Percentiles rank a stretch among this genome's conserved stretches.
These are phyloP conservation scores for Saturnispora silvae DNA, from an alignment of 805 yeast genomes.

Conservation along the genomic window DNA sequence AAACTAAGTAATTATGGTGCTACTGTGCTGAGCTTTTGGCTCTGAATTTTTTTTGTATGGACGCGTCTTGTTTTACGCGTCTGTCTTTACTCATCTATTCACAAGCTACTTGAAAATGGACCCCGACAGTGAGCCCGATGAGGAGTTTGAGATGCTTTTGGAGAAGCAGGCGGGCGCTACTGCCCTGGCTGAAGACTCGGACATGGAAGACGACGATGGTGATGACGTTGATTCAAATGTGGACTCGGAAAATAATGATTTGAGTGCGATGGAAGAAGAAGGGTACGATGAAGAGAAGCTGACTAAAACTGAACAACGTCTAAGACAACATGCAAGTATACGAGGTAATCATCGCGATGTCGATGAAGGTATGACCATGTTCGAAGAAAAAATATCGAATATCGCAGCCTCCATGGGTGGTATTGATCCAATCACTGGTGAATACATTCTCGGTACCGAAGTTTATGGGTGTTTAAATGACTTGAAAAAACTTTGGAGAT, in stretches of 20 bases:
- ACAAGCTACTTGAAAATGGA: too few species aligned
- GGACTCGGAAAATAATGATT: slow-evolving; percentile 1
- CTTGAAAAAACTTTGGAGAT: slow-evolving; percentile 50
- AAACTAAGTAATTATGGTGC: too few species aligned
- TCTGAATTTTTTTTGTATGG: too few species aligned
- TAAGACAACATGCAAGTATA: slow-evolving; percentile 1
- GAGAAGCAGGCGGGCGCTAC: slow-evolving; percentile 6
- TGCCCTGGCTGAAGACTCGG: slow-evolving; percentile 4
- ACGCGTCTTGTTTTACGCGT: too few species aligned
- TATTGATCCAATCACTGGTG: slow-evolving; percentile 45
- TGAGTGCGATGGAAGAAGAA: not conserved
- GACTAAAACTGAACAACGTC: slow-evolving; percentile 1
- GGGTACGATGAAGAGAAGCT: slow-evolving; percentile 4
- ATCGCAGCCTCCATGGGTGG: slow-evolving; percentile 81
- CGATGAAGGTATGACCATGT: slow-evolving; percentile 15
- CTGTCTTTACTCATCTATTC: too few species aligned
- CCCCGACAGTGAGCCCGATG: slow-evolving; percentile 10
- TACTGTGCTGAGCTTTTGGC: too few species aligned
- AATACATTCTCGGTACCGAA: slow-evolving; percentile 77
- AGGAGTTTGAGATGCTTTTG: slow-evolving; percentile 14
- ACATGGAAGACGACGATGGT: not conserved
- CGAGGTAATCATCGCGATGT: not conserved
- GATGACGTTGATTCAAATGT: slow-evolving; percentile 7
- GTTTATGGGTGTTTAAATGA: slow-evolving; percentile 81
- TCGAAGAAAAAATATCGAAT: slow-evolving; percentile 57